Base-by-base conservation (phyloP, 2,329 filamentous ascomycete species). In the Trichoderma afroharzianum region DNA sequence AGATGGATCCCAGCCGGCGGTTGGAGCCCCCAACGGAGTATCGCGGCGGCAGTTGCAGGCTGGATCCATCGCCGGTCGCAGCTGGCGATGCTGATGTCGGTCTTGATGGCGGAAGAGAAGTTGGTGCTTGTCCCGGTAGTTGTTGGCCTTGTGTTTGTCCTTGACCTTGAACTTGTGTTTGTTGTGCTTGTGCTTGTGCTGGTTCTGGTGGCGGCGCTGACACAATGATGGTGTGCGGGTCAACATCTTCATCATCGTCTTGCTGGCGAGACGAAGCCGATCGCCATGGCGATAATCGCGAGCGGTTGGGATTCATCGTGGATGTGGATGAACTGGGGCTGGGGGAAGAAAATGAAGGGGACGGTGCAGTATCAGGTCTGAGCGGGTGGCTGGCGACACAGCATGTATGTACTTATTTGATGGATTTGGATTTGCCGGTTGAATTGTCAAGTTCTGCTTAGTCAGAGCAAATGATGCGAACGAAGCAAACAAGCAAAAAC, bases 281-380 rank as follows among this genome's bases (percentile, higher is more conserved):
- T 18, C 43, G 43, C 50, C 28, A 33, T 63, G 59, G 68, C 36
- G 58, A 63, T 28, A 18, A 63, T 26, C 43, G 43, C n/a, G 59
- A 33, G 58, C 59, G 58, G 18, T 57, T 70, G 15, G 59, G n/a
- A 59, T 70, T 59, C 58, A 63, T 63, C 21, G 50, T 18, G 36
- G 53, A 30, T 39, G 18, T n/a, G n/a, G n/a, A n/a, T n/a, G n/a
- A 58, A 30, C 18, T 18, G 47, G 36, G 30, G 30, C 30, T 32
- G 30, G 43, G n/a, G 15, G 32, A 21, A 24, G 11, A 43, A 39
- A 18, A n/a, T 18, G 28, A 66, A 53, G 12, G 18, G 62, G 43
- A 47, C 66, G 39, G 66, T 30, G 26, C 66, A 68, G 66, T 47
- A 61, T 61, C 66, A 24, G 66, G 53, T 61, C 66, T 62, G 66